phyloP scores from a whole-genome alignment of 2,329 filamentous ascomycete species.

The Penicillium brevicompactum region DNA sequence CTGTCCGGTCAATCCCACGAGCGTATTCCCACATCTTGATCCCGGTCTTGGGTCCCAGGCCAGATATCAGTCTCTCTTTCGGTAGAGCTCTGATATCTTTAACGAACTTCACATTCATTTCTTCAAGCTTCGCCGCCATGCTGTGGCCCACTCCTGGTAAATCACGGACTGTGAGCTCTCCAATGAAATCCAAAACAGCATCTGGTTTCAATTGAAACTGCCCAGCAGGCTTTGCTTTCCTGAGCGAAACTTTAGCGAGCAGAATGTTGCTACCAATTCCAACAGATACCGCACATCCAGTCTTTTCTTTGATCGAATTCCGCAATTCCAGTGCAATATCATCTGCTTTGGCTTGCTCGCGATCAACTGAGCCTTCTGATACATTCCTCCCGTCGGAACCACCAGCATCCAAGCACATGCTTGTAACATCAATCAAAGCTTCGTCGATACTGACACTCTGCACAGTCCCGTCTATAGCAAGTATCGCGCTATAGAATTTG shows the following conservation, averaged over 20 bases:
- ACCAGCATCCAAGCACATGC: slow-evolving; percentile 65
- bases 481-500: slow-evolving; percentile 81
- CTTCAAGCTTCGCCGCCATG: slow-evolving; percentile 83
- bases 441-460: slow-evolving; percentile 98
- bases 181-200: slow-evolving; percentile 74
- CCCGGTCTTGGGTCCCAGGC: slow-evolving; percentile 88
- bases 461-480: slow-evolving; percentile 77
- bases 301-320: slow-evolving; percentile 69
- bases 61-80: slow-evolving; percentile 71
- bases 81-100: slow-evolving; percentile 78
- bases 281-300: slow-evolving; percentile 85
- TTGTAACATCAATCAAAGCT: slow-evolving; percentile 81
- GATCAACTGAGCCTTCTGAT: slow-evolving; percentile 69
- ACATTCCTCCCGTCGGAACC: slow-evolving; percentile 67
- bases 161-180: slow-evolving; percentile 73
- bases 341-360: slow-evolving; percentile 78
- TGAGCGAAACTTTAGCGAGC: slow-evolving; percentile 84
- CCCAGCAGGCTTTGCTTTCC: slow-evolving; percentile 91
- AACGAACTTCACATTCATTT: slow-evolving; percentile 78
- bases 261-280: slow-evolving; percentile 91
- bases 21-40: slow-evolving; percentile 89
- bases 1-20: slow-evolving; percentile 79
- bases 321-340: slow-evolving; percentile 70
- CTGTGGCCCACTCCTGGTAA: slow-evolving; percentile 92
- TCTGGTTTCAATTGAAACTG: slow-evolving; percentile 87